Conservation (phyloP, 805 yeast species). For the Saccharomycopsis sp. region DNA sequence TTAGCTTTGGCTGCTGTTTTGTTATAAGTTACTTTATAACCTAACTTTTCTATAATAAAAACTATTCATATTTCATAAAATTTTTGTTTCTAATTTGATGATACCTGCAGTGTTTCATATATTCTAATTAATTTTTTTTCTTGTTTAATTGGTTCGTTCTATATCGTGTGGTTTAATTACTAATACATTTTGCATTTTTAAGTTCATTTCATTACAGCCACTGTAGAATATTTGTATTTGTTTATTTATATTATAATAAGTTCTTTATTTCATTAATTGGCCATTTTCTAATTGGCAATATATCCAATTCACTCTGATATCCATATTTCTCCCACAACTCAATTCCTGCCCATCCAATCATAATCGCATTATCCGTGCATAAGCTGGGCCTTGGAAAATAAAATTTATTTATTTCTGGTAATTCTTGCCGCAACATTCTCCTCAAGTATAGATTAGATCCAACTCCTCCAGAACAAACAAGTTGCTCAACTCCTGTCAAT, state of each 20-base stretch:
- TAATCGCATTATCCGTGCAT: conserved; percentile 92
- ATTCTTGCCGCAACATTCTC: conserved; percentile 35
- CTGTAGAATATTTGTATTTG: too few relatives aligned
- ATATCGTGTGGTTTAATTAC: too few relatives aligned
- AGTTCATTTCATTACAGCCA: too few relatives aligned
- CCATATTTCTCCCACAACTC: conserved; percentile 60
- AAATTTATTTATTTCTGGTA: conserved; percentile 34
- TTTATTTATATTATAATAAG: neutral
- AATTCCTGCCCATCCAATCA: conserved; percentile 98
- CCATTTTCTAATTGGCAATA: conserved; percentile 77
- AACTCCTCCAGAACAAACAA: conserved; percentile 93
- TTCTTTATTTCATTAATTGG: conserved; percentile 43
- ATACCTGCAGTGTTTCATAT: neutral
- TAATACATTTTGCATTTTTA: neutral
- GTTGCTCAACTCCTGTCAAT: conserved; percentile 38
- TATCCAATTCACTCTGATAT: conserved; percentile 41
- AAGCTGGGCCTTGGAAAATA: conserved; percentile 63
- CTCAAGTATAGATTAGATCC: conserved; percentile 66
- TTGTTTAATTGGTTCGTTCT: too few relatives aligned
- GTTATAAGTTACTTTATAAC: conserved; percentile 1
- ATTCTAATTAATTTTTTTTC: neutral
- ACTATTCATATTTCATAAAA: neutral
- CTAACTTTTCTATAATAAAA: neutral
- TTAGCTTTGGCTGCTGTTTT: conserved; percentile 18
- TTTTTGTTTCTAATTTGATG: neutral